These are phyloP conservation scores for Ophiocordyceps camponoti-leonardi DNA, from an alignment of 2,329 filamentous ascomycete genomes.

Conservation along the genomic window DNA sequence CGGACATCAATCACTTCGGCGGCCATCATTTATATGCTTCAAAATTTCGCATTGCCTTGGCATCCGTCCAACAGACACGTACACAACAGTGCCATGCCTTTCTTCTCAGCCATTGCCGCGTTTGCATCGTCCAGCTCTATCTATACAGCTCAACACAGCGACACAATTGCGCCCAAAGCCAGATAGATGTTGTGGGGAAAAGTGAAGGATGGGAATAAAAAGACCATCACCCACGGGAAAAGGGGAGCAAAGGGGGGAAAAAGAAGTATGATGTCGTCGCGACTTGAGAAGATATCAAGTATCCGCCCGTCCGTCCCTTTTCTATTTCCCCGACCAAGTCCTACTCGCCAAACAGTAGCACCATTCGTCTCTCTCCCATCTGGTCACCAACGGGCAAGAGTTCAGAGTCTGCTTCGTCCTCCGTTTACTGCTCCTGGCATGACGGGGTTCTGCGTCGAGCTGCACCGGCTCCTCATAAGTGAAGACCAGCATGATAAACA, in stretches of 20 bases:
- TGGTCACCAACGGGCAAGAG: conserved; percentile 1
- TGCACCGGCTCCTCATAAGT: conserved; percentile 2
- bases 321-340: neutral
- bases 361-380: neutral
- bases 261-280: neutral
- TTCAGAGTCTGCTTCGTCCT: neutral
- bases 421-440: neutral
- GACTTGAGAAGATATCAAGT: neutral
- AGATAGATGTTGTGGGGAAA: neutral
- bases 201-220: neutral
- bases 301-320: neutral
- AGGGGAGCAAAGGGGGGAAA: no score
- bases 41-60: neutral
- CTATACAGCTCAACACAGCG: conserved; percentile 3
- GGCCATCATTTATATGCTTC: neutral
- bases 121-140: conserved; percentile 9
- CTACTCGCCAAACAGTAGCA: conserved; percentile 3
- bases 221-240: neutral
- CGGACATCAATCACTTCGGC: neutral
- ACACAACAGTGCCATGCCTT: neutral
- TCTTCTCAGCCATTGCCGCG: conserved; percentile 1
- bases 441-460: neutral
- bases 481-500: neutral
- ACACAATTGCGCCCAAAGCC: neutral
- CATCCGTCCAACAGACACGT: neutral